Conservation (phyloP, 257 asterid species). For the Jacaranda copaia region DNA sequence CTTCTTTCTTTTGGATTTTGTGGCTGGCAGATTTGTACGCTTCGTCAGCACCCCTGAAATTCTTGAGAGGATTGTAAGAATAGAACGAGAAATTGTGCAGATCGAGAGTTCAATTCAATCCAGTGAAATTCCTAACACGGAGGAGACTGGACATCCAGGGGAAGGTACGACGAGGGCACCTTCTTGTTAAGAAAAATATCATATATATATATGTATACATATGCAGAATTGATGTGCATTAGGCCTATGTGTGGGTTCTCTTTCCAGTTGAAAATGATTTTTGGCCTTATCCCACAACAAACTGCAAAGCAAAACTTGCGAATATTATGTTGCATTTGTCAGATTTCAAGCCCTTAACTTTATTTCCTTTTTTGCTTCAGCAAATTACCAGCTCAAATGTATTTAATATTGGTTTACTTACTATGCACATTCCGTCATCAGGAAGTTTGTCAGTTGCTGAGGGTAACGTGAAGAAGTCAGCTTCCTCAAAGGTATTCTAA, state of each 20-base stretch:
- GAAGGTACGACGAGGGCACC: constrained; percentile 47
- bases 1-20: constrained; percentile 2
- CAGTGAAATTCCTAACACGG: constrained; percentile 47
- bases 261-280: not conserved
- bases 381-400: not conserved
- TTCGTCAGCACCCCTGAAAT: constrained; percentile 89
- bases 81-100: constrained; percentile 78
- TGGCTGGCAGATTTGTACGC: constrained; percentile 77
- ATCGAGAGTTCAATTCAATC: constrained; percentile 73
- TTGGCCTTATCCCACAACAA: not conserved
- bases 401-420: constrained; percentile 19
- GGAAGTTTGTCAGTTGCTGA: constrained; percentile 52
- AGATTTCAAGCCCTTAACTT: not conserved
- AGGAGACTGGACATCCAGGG: constrained; percentile 45
- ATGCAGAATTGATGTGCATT: not conserved
- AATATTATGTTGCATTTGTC: constrained; percentile 7
- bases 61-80: constrained; percentile 74
- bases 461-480: constrained; percentile 56
- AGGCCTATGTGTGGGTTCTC: not conserved
- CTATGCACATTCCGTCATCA: constrained; percentile 34
- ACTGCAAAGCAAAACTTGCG: not conserved
- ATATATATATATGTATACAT: not conserved
- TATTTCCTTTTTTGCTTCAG: not conserved
- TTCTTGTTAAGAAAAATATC: not conserved
- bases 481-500: constrained; percentile 57